phyloP scores from a whole-genome alignment of 2,329 filamentous ascomycete species.

The Helotiales sp. region DNA sequence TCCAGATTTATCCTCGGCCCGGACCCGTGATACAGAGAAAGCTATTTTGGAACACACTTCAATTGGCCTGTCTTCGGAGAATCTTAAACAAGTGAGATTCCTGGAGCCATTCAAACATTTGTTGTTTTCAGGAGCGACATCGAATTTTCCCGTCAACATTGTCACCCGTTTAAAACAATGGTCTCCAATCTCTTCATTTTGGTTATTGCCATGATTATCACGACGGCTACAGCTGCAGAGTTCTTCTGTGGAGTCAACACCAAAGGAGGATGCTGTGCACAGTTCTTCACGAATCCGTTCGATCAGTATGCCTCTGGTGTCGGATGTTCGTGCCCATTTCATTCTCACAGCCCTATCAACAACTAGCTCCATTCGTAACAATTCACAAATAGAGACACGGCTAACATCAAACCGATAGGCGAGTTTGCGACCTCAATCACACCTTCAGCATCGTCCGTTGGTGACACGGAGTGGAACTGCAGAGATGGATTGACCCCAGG shows the following conservation, averaged over 20 bases:
- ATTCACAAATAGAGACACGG: not conserved
- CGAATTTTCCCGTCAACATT: not conserved
- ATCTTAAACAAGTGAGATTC: too few species aligned
- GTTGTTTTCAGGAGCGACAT: not conserved
- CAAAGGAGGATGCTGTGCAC: slow-evolving; percentile 12
- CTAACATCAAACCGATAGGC: not conserved
- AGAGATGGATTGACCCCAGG: not conserved
- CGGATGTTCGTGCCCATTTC: slow-evolving; percentile 1
- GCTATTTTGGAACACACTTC: not conserved
- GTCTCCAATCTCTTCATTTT: not conserved
- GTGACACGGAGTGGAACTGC: not conserved
- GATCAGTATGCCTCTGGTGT: slow-evolving; percentile 17
- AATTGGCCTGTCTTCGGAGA: too few species aligned
- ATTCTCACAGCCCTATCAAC: not conserved
- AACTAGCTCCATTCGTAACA: not conserved
- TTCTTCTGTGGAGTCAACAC: slow-evolving; percentile 15
- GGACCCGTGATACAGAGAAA: not conserved
- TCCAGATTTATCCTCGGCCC: slow-evolving; percentile 9
- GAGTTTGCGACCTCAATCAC: slow-evolving; percentile 2
- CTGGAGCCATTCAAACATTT: too few species aligned
- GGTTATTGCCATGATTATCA: not conserved
- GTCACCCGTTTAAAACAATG: not conserved
- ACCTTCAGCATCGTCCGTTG: not conserved
- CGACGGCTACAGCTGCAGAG: not conserved
- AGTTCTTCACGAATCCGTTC: slow-evolving; percentile 15